Conservation (phyloP, 495 filamentous ascomycete species). For the Penicillium verhagenii region DNA sequence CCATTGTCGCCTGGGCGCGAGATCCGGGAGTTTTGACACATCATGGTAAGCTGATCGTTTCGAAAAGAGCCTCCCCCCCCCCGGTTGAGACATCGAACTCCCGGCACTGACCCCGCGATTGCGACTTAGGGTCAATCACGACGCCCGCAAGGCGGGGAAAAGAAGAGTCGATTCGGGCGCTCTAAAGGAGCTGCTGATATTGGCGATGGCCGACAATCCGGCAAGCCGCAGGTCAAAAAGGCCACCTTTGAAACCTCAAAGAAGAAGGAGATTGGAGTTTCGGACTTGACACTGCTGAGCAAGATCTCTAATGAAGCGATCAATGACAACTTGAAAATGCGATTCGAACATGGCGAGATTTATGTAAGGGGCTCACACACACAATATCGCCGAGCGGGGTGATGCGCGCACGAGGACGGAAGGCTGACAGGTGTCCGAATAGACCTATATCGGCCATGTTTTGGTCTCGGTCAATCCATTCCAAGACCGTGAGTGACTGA, state of each 20-base stretch:
- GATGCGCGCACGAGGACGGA: slow-evolving; percentile 15
- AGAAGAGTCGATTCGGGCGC: slow-evolving; percentile 51
- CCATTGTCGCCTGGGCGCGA: slow-evolving; percentile 35
- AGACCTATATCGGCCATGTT: slow-evolving; percentile 99
- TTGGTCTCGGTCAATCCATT: slow-evolving; percentile 99
- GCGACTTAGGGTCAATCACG: slow-evolving; percentile 45
- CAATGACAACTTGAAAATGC: slow-evolving; percentile 97
- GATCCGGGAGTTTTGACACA: slow-evolving; percentile 17
- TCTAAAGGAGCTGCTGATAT: slow-evolving; percentile 46
- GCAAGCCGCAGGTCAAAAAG: slow-evolving; percentile 80
- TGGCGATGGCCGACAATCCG: slow-evolving; percentile 44
- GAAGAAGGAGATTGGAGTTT: slow-evolving; percentile 99
- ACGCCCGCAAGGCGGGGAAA: slow-evolving; percentile 48
- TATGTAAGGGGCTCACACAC: slow-evolving; percentile 85
- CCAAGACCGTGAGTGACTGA: slow-evolving; percentile 66
- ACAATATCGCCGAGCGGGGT: slow-evolving; percentile 14
- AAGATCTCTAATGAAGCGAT: slow-evolving; percentile 99
- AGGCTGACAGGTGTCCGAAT: slow-evolving; percentile 29
- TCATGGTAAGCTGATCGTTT: neutral
- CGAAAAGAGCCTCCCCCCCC: neutral
- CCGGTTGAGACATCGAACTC: slow-evolving; percentile 15
- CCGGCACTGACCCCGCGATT: slow-evolving; percentile 16
- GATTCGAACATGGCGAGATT: slow-evolving; percentile 94
- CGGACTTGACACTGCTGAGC: slow-evolving; percentile 94
- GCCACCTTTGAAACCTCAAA: slow-evolving; percentile 92